Evolutionary conservation across 2,329 filamentous ascomycete genomes (phyloP).

Genomic region (Scedosporium dehoogii): DNA sequence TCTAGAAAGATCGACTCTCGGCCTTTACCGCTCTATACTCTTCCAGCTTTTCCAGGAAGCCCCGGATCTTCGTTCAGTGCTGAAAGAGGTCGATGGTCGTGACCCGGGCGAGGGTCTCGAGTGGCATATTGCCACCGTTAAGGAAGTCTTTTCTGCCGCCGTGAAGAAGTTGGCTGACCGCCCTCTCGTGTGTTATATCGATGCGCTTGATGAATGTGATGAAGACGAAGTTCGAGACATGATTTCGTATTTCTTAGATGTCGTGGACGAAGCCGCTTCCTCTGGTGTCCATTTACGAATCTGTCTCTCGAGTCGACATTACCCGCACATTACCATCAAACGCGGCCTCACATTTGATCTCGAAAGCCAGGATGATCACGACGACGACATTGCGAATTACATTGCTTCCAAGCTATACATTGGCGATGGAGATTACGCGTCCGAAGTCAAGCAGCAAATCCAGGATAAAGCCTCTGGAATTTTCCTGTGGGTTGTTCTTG

Average conservation of each 20-base stretch:
- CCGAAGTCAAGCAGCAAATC: slow-evolving; percentile 14
- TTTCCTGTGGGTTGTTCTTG: slow-evolving; percentile 33
- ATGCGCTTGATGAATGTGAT: slow-evolving; percentile 37
- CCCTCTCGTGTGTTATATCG: slow-evolving; percentile 17
- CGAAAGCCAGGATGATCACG: slow-evolving; percentile 17
- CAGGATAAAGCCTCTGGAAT: slow-evolving; percentile 26
- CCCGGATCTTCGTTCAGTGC: slow-evolving; percentile 21
- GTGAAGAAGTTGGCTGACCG: neutral
- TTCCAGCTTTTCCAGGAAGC: slow-evolving; percentile 29
- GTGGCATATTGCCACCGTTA: neutral
- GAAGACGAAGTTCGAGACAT: slow-evolving; percentile 27
- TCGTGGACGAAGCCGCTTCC: slow-evolving; percentile 18
- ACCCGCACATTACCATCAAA: slow-evolving; percentile 17
- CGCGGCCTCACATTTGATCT: slow-evolving; percentile 12
- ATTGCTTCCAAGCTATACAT: slow-evolving; percentile 8
- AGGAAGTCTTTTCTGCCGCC: neutral
- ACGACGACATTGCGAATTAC: slow-evolving; percentile 15
- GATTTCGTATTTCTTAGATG: slow-evolving; percentile 26
- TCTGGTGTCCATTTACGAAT: slow-evolving; percentile 15
- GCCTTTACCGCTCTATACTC: slow-evolving; percentile 41
- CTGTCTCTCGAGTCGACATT: slow-evolving; percentile 32
- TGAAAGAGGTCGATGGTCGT: slow-evolving; percentile 15
- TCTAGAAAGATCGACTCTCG: slow-evolving; percentile 32
- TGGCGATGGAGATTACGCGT: neutral
- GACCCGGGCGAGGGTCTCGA: neutral